Base-by-base conservation (phyloP, 352 stramenopile genomes). In the Phytophthora nicotianae region DNA sequence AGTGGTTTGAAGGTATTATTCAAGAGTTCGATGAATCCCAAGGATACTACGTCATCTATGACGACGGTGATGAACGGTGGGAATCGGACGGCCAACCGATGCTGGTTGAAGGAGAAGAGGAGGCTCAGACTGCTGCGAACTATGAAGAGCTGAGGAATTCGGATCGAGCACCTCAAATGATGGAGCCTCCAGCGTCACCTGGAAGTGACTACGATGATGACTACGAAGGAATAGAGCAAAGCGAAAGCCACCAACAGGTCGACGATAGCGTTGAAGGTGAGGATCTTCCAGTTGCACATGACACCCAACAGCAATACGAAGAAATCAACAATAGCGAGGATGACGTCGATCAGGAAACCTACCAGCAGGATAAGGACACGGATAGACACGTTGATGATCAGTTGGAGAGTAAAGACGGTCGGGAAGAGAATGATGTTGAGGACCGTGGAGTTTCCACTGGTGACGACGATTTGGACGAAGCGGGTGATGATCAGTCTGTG, bases 51-150 rank as follows among this genome's bases (percentile, higher is more conserved):
- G 77, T 95, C 24, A 53, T 89, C 9, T 93, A 95, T 43, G 86
- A 95, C 58, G 86, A 93, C 43, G 84, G 86, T 11, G 86, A 95
- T 58, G 79, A 92, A 68, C 78, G 80, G 21, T 95, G 86, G 86
- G 82, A 93, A 70, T 51, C 60, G 0, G 32, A 58, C 0, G 42
- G 37, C 2, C 60, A 79, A 49, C 70, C 65, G 27, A 77, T 88
- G 38, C 49, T 70, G 7, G 70, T 91, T 16, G 74, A 78, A 41
- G 71, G 56, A 8, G 64, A 65, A 66, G 59, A 70, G 32, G 37
- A 62, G 16, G 41, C 50, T 24, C 48, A 52, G 26, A 59, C 54
- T 4, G 29, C 32, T 32, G 46, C 56, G 16, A 47, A 62, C 20
- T 54, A 63, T n/a, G 55, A 62, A n/a, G 43, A 40, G 16, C 0